phyloP scores from a whole-genome alignment of 345 rosid species.

The Melastoma malabathricum region DNA sequence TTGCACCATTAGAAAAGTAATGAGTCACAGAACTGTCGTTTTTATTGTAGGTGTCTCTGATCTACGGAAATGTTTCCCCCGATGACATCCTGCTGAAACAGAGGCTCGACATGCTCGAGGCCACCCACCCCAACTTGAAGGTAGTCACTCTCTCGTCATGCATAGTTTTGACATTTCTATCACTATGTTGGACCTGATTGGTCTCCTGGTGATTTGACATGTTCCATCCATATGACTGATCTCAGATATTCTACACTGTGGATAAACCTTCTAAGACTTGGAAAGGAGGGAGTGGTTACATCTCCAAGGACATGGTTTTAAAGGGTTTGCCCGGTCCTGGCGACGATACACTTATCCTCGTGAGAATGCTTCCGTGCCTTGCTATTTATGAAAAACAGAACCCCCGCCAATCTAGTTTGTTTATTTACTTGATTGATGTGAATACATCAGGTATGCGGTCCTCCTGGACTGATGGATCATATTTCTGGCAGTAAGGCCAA shows the following conservation, averaged over 20 bases:
- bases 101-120: slow-evolving; percentile 74
- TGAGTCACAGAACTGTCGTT: slow-evolving; percentile 1
- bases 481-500: slow-evolving; percentile 85
- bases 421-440: background rate
- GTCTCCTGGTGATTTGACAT: background rate
- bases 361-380: slow-evolving; percentile 19
- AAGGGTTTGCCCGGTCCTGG: slow-evolving; percentile 80
- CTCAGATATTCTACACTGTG: slow-evolving; percentile 72
- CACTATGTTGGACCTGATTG: background rate
- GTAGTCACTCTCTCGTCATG: slow-evolving; percentile 11
- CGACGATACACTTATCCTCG: slow-evolving; percentile 77
- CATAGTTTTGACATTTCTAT: background rate
- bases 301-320: slow-evolving; percentile 62
- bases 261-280: slow-evolving; percentile 76
- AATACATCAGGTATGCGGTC: slow-evolving; percentile 71
- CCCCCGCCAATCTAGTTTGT: background rate
- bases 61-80: slow-evolving; percentile 85
- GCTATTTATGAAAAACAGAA: background rate
- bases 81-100: slow-evolving; percentile 88
- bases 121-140: slow-evolving; percentile 79
- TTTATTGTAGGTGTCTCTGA: slow-evolving; percentile 48
- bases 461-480: slow-evolving; percentile 93
- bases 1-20: background rate
- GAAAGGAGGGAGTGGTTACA: slow-evolving; percentile 82
- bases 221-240: slow-evolving; percentile 5